Base-by-base conservation (phyloP, 2,329 filamentous ascomycete genomes). In the Cadophora malorum region DNA sequence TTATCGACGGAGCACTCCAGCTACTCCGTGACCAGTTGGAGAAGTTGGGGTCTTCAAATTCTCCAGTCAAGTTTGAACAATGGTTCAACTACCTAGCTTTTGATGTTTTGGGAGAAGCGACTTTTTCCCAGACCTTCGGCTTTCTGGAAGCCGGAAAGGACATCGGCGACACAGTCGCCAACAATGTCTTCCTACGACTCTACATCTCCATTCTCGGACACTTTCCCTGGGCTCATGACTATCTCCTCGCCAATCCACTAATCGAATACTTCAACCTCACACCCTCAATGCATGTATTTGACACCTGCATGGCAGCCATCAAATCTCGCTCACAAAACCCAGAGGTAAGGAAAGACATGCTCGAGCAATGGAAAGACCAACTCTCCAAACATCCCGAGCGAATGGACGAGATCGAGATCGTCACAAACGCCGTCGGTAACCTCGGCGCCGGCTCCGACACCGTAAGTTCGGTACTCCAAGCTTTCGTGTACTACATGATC, bases 21-120 rank as follows among this genome's bases (percentile, higher is more conserved):
- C 68, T 73, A 2, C 70, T 81, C 0, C 68, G 71, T 8, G 31
- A 61, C 4, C 76, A 73, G 3, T 69, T 81, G 55, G 70, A 78
- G 58, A 67, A 69, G 1, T 67, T 77, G 70, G 16, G 63, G 21
- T 55, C 55, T 25, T 66, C 68, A 1, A 72, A 74, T 10, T 52
- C 69, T 14, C 73, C 75, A 3, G 69, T 81, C n/a, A 74, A 80
- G 21, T 79, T 83, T 16, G 78, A 80, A 35, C 65, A 77, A 31
- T 81, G 79, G 78, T 79, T 83, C 64, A 81, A 78, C 64, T 81
- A 77, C 67, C 74, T 77, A 31, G 75, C 77, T n/a, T 79, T 79
- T 38, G 78, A 79, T 69, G 71, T 79, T 16, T 67, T 80, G 12
- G 78, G 78, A 5, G 77, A 79, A 63, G 73, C 76, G 56, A 79